phyloP scores from a whole-genome alignment of 352 stramenopile species.

The Phytophthora hibernalis region DNA sequence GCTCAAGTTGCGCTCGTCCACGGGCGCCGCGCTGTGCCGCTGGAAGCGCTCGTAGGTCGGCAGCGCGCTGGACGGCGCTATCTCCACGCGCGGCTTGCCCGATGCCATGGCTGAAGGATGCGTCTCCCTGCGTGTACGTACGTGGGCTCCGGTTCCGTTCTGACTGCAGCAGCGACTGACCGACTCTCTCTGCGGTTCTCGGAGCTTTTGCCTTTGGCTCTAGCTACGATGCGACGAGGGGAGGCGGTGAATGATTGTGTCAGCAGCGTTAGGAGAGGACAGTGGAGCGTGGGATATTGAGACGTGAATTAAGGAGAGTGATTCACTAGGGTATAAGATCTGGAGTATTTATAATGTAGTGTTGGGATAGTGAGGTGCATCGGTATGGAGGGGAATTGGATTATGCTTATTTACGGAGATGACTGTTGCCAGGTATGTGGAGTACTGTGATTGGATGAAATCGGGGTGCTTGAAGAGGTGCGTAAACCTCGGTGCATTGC shows the following conservation, averaged over 20 bases:
- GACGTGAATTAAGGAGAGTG: too few species aligned
- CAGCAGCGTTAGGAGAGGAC: background rate
- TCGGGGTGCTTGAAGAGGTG: background rate
- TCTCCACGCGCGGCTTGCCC: slow-evolving; percentile 61
- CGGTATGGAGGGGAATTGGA: too few species aligned
- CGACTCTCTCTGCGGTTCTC: slow-evolving; percentile 5
- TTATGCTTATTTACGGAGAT: too few species aligned
- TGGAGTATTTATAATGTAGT: background rate
- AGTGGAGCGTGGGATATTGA: background rate
- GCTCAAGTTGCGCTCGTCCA: slow-evolving; percentile 71
- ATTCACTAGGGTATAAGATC: background rate
- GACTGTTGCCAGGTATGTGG: background rate
- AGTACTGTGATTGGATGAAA: background rate
- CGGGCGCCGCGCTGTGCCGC: slow-evolving; percentile 55
- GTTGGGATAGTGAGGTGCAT: too few species aligned
- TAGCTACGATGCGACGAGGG: slow-evolving; percentile 24
- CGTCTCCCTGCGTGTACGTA: too few species aligned
- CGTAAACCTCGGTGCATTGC: background rate
- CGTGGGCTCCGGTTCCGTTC: slow-evolving; percentile 21
- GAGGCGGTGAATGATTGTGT: slow-evolving; percentile 4
- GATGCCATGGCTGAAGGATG: slow-evolving; percentile 1
- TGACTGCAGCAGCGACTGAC: slow-evolving; percentile 2
- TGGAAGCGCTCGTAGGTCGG: slow-evolving; percentile 86
- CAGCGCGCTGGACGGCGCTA: slow-evolving; percentile 71
- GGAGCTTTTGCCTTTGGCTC: slow-evolving; percentile 8